A percentile compares a stretch with the other conserved stretches of the same genome.
Conservation (phyloP, 2,329 filamentous ascomycete genomes). For the Aspergillus tamarii region DNA sequence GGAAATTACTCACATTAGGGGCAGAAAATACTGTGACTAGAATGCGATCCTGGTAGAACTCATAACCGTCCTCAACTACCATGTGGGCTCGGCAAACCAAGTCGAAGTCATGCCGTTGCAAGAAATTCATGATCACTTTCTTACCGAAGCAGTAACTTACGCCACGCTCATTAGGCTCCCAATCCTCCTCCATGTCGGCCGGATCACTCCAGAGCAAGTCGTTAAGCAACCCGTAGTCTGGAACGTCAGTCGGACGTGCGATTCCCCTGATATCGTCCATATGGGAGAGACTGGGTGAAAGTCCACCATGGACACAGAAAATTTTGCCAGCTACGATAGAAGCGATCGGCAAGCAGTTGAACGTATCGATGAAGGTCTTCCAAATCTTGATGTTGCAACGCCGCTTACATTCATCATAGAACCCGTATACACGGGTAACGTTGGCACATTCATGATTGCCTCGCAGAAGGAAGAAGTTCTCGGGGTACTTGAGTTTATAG, state of each 20-base stretch:
- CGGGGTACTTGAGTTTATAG: conserved; percentile 96
- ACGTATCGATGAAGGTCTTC: conserved; percentile 97
- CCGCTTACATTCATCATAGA: conserved; percentile 97
- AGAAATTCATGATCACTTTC: conserved; percentile 95
- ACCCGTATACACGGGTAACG: conserved; percentile 92
- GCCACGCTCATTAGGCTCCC: conserved; percentile 95
- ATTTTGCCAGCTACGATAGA: conserved; percentile 98
- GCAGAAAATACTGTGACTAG: conserved; percentile 97
- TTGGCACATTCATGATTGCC: conserved; percentile 98
- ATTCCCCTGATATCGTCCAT: conserved; percentile 99
- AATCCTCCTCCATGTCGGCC: conserved; percentile 96
- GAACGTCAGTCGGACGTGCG: conserved; percentile 91
- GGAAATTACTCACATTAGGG: conserved; percentile 74
- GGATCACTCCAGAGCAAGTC: conserved; percentile 97
- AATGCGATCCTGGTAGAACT: conserved; percentile 95
- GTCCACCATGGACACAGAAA: conserved; percentile 93
- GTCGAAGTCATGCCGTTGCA: conserved; percentile 94
- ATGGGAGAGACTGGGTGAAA: conserved; percentile 87
- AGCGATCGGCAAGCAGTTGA: conserved; percentile 93
- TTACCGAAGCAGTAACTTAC: conserved; percentile 99
- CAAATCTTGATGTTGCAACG: conserved; percentile 96
- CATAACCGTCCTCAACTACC: conserved; percentile 98
- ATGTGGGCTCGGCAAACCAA: conserved; percentile 96
- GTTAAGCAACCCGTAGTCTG: conserved; percentile 93
- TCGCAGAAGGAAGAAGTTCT: conserved; percentile 94